Conservation (phyloP, 768 basidiomycete species). For the Tylopilus sp. region DNA sequence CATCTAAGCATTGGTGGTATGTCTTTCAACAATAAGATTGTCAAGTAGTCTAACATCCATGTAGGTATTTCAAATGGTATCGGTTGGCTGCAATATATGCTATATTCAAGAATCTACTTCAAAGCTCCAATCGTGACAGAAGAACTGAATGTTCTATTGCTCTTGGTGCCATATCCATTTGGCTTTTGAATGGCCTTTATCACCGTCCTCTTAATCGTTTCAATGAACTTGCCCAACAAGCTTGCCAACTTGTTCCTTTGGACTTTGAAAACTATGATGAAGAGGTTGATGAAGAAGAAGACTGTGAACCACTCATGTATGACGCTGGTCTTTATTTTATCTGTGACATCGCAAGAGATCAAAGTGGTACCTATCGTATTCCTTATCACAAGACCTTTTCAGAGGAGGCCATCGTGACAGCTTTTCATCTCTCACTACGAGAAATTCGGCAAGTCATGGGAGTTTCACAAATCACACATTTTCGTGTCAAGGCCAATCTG, state of each 20-base stretch:
- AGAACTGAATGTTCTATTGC: background rate
- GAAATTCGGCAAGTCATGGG: background rate
- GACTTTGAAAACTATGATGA: background rate
- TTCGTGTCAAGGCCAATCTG: background rate
- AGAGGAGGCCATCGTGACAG: background rate
- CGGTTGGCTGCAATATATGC: background rate
- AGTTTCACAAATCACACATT: background rate
- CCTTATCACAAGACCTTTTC: constrained; percentile 2
- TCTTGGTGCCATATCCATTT: background rate
- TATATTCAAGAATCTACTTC: background rate
- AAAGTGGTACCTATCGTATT: background rate
- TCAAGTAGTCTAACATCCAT: background rate
- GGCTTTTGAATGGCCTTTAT: constrained; percentile 3
- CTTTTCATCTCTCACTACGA: background rate
- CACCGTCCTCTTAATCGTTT: background rate
- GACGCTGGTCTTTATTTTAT: constrained; percentile 1
- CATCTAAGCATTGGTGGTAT: background rate
- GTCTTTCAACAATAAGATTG: background rate
- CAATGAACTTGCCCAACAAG: background rate
- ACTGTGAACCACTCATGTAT: background rate
- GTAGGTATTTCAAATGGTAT: constrained; percentile 6
- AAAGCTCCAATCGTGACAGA: background rate
- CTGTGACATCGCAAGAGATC: background rate
- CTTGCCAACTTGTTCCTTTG: background rate
- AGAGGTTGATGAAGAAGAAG: background rate